These are phyloP conservation scores for Russula ochroleuca DNA, from an alignment of 768 basidiomycete genomes.

Conservation along the genomic window DNA sequence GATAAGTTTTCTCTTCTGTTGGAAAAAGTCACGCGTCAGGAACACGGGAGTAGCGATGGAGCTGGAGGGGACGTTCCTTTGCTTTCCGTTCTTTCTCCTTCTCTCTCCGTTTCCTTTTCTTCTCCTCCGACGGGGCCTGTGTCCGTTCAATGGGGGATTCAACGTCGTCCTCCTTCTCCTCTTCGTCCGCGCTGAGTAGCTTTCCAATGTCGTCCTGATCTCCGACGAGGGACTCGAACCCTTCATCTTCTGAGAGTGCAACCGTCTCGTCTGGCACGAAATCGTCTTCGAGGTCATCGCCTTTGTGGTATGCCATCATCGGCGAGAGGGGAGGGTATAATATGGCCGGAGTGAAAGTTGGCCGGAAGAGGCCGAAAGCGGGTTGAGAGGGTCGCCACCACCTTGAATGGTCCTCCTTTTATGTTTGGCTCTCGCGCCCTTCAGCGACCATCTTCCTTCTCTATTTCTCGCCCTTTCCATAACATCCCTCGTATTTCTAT, in stretches of 20 bases:
- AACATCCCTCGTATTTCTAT: conserved; percentile 9
- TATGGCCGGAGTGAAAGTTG: neutral
- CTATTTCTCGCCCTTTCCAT: neutral
- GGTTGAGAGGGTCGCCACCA: neutral
- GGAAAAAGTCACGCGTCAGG: conserved; percentile 16
- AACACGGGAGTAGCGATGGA: neutral
- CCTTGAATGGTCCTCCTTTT: neutral
- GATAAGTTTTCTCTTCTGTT: conserved; percentile 62
- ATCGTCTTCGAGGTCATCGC: conserved; percentile 84
- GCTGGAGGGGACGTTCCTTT: conserved; percentile 42
- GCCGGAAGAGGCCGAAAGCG: conserved; percentile 1
- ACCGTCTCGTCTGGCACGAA: conserved; percentile 68
- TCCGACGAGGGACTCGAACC: conserved; percentile 29
- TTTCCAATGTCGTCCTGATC: conserved; percentile 37
- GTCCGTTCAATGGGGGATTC: conserved; percentile 30
- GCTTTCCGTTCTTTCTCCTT: conserved; percentile 69
- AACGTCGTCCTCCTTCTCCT: conserved; percentile 32
- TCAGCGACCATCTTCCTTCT: neutral
- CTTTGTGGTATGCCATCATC: conserved; percentile 40
- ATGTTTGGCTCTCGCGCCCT: conserved; percentile 2
- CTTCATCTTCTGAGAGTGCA: conserved; percentile 58
- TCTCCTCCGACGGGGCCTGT: conserved; percentile 39
- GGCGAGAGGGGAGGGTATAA: neutral
- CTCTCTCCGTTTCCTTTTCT: conserved; percentile 70
- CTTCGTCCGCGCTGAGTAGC: conserved; percentile 47